Percentiles rank a stretch among this genome's conserved stretches.
phyloP scores from a whole-genome alignment of 2,329 filamentous ascomycete species.

The Clonostachys rosea region DNA sequence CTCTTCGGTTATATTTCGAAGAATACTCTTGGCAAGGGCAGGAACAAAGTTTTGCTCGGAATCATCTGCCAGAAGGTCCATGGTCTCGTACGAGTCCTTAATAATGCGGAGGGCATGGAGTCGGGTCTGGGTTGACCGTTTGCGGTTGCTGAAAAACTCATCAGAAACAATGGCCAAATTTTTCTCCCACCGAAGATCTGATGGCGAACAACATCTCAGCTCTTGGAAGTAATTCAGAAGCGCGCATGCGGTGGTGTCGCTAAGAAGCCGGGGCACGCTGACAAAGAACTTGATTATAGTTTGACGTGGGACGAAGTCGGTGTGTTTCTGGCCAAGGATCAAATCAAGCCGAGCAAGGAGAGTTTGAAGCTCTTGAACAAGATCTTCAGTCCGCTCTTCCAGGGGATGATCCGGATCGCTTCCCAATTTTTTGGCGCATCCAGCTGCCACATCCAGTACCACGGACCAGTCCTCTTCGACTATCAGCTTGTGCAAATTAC shows the following conservation, averaged over 20 bases:
- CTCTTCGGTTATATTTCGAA: conserved; percentile 58
- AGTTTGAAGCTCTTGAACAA: conserved; percentile 35
- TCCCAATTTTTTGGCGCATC: conserved; percentile 30
- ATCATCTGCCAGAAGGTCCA: conserved; percentile 53
- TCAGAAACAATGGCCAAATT: conserved; percentile 58
- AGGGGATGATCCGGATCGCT: background rate
- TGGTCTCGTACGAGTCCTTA: conserved; percentile 53
- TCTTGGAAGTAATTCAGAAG: conserved; percentile 65
- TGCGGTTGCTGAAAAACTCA: conserved; percentile 58
- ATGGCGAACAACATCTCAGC: conserved; percentile 67
- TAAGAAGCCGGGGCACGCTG: conserved; percentile 55
- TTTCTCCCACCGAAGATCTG: conserved; percentile 62
- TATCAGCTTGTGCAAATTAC: conserved; percentile 49
- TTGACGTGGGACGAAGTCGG: conserved; percentile 60
- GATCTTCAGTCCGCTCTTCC: conserved; percentile 22
- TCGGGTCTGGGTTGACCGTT: conserved; percentile 57
- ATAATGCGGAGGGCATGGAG: conserved; percentile 58
- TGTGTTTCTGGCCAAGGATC: conserved; percentile 6
- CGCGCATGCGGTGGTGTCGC: conserved; percentile 58
- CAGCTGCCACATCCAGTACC: conserved; percentile 53
- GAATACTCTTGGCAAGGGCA: conserved; percentile 55
- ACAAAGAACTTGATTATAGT: conserved; percentile 65
- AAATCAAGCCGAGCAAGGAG: conserved; percentile 45
- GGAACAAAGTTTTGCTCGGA: conserved; percentile 52
- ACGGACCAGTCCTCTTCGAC: conserved; percentile 63